Conservation (phyloP, 2,329 filamentous ascomycete genomes). For the Xylaria sp. region DNA sequence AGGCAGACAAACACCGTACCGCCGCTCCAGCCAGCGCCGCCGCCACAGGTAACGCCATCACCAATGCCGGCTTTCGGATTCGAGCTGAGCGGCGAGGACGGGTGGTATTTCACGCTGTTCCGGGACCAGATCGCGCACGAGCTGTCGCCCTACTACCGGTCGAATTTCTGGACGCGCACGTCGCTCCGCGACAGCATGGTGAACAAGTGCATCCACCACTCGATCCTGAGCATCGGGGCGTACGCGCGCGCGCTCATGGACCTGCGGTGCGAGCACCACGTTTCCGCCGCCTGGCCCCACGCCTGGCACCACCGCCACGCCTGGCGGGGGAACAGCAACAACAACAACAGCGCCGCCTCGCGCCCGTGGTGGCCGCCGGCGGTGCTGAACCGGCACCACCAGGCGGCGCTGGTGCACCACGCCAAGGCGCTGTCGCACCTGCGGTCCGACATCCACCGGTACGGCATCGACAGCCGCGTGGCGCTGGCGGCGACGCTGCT, state of each 20-base stretch:
- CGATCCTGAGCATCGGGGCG: slow-evolving; percentile 33
- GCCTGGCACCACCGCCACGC: too few relatives aligned
- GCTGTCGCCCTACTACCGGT: slow-evolving; percentile 27
- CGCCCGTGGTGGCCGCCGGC: slow-evolving; percentile 29
- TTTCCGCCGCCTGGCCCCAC: too few relatives aligned
- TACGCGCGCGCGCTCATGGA: slow-evolving; percentile 32
- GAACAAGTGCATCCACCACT: slow-evolving; percentile 31
- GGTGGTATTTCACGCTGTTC: slow-evolving; percentile 33
- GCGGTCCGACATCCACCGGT: slow-evolving; percentile 25
- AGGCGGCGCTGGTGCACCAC: slow-evolving; percentile 33
- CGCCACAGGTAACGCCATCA: slow-evolving; percentile 7
- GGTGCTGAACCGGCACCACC: slow-evolving; percentile 29
- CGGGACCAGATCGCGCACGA: slow-evolving; percentile 27
- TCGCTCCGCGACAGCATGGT: slow-evolving; percentile 31
- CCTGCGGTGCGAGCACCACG: slow-evolving; percentile 22
- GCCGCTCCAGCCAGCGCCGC: slow-evolving; percentile 4
- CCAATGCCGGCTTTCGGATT: slow-evolving; percentile 23
- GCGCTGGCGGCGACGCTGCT: slow-evolving; percentile 34
- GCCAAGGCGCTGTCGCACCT: slow-evolving; percentile 30
- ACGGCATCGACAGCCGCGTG: slow-evolving; percentile 25
- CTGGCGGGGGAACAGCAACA: slow-evolving; percentile 6
- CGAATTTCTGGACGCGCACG: slow-evolving; percentile 30
- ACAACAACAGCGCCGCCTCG: too few relatives aligned
- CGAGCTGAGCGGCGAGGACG: slow-evolving; percentile 26
- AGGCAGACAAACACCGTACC: slow-evolving; percentile 1